Evolutionary conservation across 2,329 filamentous ascomycete genomes (phyloP).

Genomic region (Monosporascus ibericus): DNA sequence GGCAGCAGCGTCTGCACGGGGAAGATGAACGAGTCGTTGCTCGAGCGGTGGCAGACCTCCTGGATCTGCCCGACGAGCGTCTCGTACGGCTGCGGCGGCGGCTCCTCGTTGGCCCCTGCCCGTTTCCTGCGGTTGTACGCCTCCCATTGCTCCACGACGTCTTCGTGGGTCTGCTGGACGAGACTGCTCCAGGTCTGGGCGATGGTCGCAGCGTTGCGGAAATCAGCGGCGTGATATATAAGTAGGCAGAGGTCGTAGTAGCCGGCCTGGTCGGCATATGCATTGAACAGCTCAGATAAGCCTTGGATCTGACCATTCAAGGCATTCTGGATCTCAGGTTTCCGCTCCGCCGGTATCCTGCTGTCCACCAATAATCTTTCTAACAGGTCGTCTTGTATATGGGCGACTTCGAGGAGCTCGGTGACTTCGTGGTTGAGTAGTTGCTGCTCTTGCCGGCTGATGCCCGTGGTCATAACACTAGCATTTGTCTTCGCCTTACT

Average conservation of each 20-base stretch:
- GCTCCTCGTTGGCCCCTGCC: conserved; percentile 24
- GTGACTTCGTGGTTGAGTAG: conserved; percentile 77
- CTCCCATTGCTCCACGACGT: conserved; percentile 39
- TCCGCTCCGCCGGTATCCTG: conserved; percentile 59
- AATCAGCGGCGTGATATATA: conserved; percentile 88
- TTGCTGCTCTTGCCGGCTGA: conserved; percentile 76
- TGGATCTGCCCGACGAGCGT: conserved; percentile 58
- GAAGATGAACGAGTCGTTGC: conserved; percentile 61
- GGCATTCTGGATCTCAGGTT: conserved; percentile 55
- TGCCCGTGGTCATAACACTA: conserved; percentile 70
- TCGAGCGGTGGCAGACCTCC: conserved; percentile 59
- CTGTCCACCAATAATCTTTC: conserved; percentile 69
- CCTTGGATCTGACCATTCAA: conserved; percentile 74
- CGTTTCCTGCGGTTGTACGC: conserved; percentile 28
- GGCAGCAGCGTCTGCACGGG: conserved; percentile 55
- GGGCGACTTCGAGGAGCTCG: conserved; percentile 84
- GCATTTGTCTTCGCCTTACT: conserved; percentile 89
- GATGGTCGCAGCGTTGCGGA: conserved; percentile 82
- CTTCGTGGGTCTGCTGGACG: conserved; percentile 63
- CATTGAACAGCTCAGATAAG: conserved; percentile 83
- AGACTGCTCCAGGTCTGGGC: conserved; percentile 77
- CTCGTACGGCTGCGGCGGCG: conserved; percentile 60
- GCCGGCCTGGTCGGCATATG: conserved; percentile 80
- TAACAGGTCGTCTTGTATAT: conserved; percentile 88
- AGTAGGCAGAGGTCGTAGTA: conserved; percentile 92